Evolutionary conservation across 164 flowering plant species (phyloP).

Genomic region (Euptelea pleiosperma): DNA sequence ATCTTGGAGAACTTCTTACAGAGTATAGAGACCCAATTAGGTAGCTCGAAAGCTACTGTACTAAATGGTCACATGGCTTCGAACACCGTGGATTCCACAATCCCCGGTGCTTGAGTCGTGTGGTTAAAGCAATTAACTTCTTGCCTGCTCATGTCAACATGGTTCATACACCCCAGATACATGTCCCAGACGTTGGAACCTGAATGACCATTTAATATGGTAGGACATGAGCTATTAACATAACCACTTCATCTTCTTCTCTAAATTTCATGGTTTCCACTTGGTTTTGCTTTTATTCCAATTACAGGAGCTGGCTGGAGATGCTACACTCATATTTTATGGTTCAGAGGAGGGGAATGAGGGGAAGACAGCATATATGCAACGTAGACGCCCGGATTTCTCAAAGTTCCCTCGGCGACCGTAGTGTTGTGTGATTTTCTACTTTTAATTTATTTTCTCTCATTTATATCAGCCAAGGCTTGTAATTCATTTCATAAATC

Average conservation of each 20-base stretch:
- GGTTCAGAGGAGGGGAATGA: conserved; percentile 91
- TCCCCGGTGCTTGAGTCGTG: neutral
- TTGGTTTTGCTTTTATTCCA: conserved; percentile 1
- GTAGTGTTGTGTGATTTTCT: conserved; percentile 15
- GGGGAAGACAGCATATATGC: conserved; percentile 75
- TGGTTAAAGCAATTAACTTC: neutral
- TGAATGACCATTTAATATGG: too few species aligned
- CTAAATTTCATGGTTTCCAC: neutral
- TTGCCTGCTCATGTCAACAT: neutral
- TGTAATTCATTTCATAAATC: too few species aligned
- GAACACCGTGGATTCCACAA: neutral
- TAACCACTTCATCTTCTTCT: neutral
- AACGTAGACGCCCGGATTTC: conserved; percentile 74
- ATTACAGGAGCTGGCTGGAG: conserved; percentile 64
- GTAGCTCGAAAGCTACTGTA: too few species aligned
- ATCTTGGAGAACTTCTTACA: too few species aligned
- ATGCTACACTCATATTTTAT: conserved; percentile 85
- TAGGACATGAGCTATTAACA: neutral
- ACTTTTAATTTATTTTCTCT: too few species aligned
- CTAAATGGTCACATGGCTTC: neutral
- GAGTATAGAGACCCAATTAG: too few species aligned
- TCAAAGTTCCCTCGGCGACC: conserved; percentile 73
- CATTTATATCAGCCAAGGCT: too few species aligned
- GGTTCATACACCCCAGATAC: neutral
- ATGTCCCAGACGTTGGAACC: too few species aligned